Base-by-base conservation (phyloP, 495 filamentous ascomycete species). In the Penicillium canescens region DNA sequence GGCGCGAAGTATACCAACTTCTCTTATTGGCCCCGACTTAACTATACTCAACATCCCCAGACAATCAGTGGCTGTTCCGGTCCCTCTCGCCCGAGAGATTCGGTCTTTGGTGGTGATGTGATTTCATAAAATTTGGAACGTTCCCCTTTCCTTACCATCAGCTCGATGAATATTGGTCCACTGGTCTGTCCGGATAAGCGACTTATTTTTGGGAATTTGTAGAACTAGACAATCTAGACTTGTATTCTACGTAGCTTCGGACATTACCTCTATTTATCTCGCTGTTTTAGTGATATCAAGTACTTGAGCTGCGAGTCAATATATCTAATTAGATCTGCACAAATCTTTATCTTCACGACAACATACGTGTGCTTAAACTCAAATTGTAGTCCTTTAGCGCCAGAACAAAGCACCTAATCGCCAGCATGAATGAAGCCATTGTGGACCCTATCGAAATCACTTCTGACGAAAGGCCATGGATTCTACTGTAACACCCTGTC, bases 331-430 rank as follows among this genome's bases (percentile, higher is more conserved):
- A 24, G 23, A 24, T 24, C 6, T 14, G 46, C 20, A 48, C 28
- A 18, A 18, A 18, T 18, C 18, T 18, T 18, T 18, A 33, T 38
- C 48, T 34, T 31, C 49, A 43, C 36, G 46, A 13, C 10, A 38
- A 41, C 18, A 41, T 41, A 41, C 18, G 18, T 18, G 18, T 41
- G 4, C 31, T 18, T 16, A 49, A 55, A 50, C 44, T 46, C 49
- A 44, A 60, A 56, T 40, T 13, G 23, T 21, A 13, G 7, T 6
- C 6, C 34, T 34, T 31, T 35, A 36, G 18, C 33, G 31, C 24
- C 36, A 31, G 38, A 8, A 10, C n/a, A 37, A 40, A 68, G 60
- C 66, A 69, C 66, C 66, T 69, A 63, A 69, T 69, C 45, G 34
- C 26, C 37, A 34, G 49, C 44, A 24, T 46, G 10, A 53, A 69